Evolutionary conservation across 768 basidiomycete species (phyloP), one percentile per base, ranked within the genome.

Genomic region (Serendipita sp.): DNA sequence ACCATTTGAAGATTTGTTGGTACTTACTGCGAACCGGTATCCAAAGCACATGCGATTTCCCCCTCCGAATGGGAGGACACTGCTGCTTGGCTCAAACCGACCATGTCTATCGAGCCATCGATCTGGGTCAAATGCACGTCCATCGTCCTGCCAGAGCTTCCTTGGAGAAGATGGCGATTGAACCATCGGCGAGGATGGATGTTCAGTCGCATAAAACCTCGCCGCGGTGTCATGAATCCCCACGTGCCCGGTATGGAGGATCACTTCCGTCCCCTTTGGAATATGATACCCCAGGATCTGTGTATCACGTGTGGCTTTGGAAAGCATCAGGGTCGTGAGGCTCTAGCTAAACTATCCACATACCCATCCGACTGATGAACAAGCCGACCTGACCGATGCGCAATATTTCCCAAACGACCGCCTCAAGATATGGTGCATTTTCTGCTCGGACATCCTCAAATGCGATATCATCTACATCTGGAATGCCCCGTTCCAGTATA

Each of bases 361-460:
- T 48, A 48, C 45, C 31, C 53, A 58, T 58, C 30, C 53, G 53
- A 58, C 53, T 58, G 30, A 58, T 33, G n/a, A 58, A 58, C 22
- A 58, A 24, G 20, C 26, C 53, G n/a, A 58, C 33, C 30, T 33
- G 53, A 24, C 24, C 33, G 26, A 58, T n/a, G 13, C 53, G 53
- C 11, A 58, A 31, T 13, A 58, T 58, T 58, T 58, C 53, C 24
- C 24, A 34, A n/a, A 58, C 33, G 53, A 58, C 53, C 11, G 53
- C 53, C 28, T 58, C 53, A n/a, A 58, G 31, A 28, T 58, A 58
- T 4, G 53, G 53, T 26, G 33, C 20, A n/a, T 58, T 58, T 58
- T 58, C 53, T 9, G 53, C 33, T 30, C 53, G 53, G 4, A 58
- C 53, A 31, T 58, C 53, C 17, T 58, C 53, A 58, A 30, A 58